A percentile compares a stretch with the other conserved stretches of the same genome.
phyloP scores from a whole-genome alignment of 352 stramenopile species.

The Phytophthora nicotianae region DNA sequence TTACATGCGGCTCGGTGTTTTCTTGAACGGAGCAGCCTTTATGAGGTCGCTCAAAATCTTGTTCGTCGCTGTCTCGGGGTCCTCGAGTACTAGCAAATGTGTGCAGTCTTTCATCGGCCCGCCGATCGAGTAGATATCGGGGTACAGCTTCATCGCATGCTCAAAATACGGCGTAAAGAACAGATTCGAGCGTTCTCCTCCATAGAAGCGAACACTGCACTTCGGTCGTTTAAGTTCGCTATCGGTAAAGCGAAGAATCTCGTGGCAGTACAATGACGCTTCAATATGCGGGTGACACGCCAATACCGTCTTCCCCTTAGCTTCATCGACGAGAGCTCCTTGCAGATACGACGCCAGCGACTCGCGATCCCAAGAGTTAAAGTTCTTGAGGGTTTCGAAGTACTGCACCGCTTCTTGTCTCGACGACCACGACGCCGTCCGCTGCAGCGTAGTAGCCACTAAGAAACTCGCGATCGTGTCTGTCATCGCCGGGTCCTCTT shows the following conservation, averaged over 20 bases:
- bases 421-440: slow-evolving; percentile 36
- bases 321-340: slow-evolving; percentile 38
- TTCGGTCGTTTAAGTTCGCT: slow-evolving; percentile 38
- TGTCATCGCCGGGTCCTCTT: slow-evolving; percentile 7
- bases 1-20: slow-evolving; percentile 17
- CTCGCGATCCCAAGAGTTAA: slow-evolving; percentile 45
- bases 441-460: slow-evolving; percentile 36
- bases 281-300: slow-evolving; percentile 47
- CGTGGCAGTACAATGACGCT: slow-evolving; percentile 44
- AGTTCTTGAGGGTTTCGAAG: slow-evolving; percentile 36
- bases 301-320: slow-evolving; percentile 30
- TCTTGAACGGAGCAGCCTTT: slow-evolving; percentile 11
- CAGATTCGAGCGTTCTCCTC: slow-evolving; percentile 38
- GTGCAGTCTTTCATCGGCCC: slow-evolving; percentile 35
- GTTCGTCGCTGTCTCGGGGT: slow-evolving; percentile 28
- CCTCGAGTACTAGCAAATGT: slow-evolving; percentile 47
- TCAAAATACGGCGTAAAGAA: slow-evolving; percentile 37
- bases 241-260: slow-evolving; percentile 32
- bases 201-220: slow-evolving; percentile 42
- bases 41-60: slow-evolving; percentile 40
- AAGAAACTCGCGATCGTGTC: slow-evolving; percentile 38
- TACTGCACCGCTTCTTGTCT: slow-evolving; percentile 15
- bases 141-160: slow-evolving; percentile 17
- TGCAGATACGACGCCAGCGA: slow-evolving; percentile 35
- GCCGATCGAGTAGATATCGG: slow-evolving; percentile 39